These are phyloP conservation scores for Inonotus obliquus DNA, from an alignment of 1,284 basidiomycete genomes.

Conservation along the genomic window DNA sequence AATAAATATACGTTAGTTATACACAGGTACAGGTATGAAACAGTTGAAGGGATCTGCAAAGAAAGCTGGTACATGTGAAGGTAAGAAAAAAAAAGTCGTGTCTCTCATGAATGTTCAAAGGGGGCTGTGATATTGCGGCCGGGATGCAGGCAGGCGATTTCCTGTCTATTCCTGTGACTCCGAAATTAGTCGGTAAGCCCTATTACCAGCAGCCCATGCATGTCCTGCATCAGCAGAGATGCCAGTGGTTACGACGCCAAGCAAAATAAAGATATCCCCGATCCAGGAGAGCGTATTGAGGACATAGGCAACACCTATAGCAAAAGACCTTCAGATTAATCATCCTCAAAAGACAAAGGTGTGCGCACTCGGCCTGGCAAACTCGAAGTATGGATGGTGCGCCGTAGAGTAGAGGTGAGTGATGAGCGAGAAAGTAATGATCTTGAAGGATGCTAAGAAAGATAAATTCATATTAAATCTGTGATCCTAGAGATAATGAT, in stretches of 20 bases:
- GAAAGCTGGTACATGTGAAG: not conserved
- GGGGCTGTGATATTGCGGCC: not conserved
- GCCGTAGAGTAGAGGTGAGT: slow-evolving; percentile 51
- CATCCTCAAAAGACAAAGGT: not conserved
- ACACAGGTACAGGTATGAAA: not conserved
- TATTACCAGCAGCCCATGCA: slow-evolving; percentile 71
- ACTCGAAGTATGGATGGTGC: slow-evolving; percentile 46
- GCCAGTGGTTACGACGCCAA: slow-evolving; percentile 58
- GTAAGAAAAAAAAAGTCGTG: not conserved
- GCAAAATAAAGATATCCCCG: slow-evolving; percentile 43
- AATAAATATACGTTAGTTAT: slow-evolving; percentile 1
- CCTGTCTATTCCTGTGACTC: not conserved
- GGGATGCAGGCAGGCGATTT: not conserved
- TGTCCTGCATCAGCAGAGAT: slow-evolving; percentile 62
- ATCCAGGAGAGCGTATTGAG: slow-evolving; percentile 61
- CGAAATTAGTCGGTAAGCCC: slow-evolving; percentile 41
- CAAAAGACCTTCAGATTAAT: slow-evolving; percentile 7
- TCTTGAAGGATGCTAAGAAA: slow-evolving; percentile 49
- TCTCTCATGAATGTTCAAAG: not conserved
- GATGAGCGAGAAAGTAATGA: slow-evolving; percentile 60
- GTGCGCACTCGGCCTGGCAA: slow-evolving; percentile 54
- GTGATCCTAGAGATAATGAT: not conserved
- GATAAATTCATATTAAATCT: not conserved
- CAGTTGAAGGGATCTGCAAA: not conserved
- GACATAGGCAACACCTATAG: slow-evolving; percentile 51